Evolutionary conservation across 257 asterid genomes (phyloP), one percentile per base, ranked within the genome.

Genomic region (Verbascum thapsus): DNA sequence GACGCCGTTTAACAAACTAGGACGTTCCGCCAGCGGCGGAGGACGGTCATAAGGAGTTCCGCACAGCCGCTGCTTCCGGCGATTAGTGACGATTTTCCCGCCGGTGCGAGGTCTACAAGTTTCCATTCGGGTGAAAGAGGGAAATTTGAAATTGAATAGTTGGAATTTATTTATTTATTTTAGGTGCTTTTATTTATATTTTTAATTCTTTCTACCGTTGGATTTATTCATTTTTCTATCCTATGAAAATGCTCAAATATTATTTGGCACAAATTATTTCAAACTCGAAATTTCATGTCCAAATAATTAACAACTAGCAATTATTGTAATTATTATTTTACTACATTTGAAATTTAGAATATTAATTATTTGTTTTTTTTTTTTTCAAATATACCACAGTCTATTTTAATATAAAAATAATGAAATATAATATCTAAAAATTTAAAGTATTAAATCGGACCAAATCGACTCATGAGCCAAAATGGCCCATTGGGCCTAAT

Each of bases 1-100:
- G 34, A 72, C 11, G 56, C 79, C 74, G 41, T 78, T 13, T 7
- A 82, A 76, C 85, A 81, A 91, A 68, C 64, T 79, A 69, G 79
- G 83, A 72, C 68, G 74, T 51, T 55, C 62, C 0, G 47, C 67
- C 38, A 71, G 67, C 59, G 61, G 72, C 1, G 74, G 69, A 42
- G 78, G 72, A 0, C 80, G 79, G 72, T 71, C 78, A 38, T 68
- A 76, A 0, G 85, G 79, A 3, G 73, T 58, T 75, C 62, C 67
- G 62, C 81, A 40, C 20, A 70, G 72, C 19, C 84, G 82, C 76
- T 75, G 72, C 74, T 61, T 67, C 67, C 82, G 80, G 68, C 84
- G 75, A 44, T 65, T 54, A 0, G 80, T n/a, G 17, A 67, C 73
- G 20, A 78, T 51, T 66, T 78, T 78, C 10, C 80, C 82, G 48